phyloP scores from a whole-genome alignment of 345 rosid species.

The Populus davidiana region DNA sequence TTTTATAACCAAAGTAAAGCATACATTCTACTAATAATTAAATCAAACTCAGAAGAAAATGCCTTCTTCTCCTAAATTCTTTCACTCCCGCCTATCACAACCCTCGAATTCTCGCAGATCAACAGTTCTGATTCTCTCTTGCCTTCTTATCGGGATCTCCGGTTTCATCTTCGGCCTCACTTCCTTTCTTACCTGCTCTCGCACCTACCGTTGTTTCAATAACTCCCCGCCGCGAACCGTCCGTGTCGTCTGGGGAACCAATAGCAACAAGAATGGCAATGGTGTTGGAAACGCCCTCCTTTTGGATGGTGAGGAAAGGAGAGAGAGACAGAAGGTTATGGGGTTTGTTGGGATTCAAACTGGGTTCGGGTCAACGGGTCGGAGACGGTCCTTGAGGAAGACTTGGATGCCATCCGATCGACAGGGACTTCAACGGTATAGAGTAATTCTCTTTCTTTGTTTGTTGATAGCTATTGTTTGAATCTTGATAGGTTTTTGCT shows the following conservation, averaged over 20 bases:
- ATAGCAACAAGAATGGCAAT: slow-evolving; percentile 9
- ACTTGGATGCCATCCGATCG: slow-evolving; percentile 94
- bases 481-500: neutral
- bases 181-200: slow-evolving; percentile 40
- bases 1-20: neutral
- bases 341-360: slow-evolving; percentile 91
- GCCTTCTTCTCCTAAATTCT: slow-evolving; percentile 72
- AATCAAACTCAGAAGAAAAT: slow-evolving; percentile 20
- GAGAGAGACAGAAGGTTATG: slow-evolving; percentile 72
- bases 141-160: slow-evolving; percentile 54
- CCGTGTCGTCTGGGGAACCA: slow-evolving; percentile 57
- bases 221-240: slow-evolving; percentile 47
- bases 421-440: slow-evolving; percentile 70
- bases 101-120: slow-evolving; percentile 44
- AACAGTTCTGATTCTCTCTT: slow-evolving; percentile 39
- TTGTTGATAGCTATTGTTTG: neutral
- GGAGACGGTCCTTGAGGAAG: slow-evolving; percentile 69
- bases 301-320: slow-evolving; percentile 14
- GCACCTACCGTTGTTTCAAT: slow-evolving; percentile 10
- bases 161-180: slow-evolving; percentile 65
- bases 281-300: slow-evolving; percentile 10
- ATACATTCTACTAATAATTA: neutral
- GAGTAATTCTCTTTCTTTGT: neutral
- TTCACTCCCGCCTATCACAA: slow-evolving; percentile 43
- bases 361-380: slow-evolving; percentile 61